Base-by-base conservation (phyloP, 495 filamentous ascomycete genomes). In the Talaromyces ruber region DNA sequence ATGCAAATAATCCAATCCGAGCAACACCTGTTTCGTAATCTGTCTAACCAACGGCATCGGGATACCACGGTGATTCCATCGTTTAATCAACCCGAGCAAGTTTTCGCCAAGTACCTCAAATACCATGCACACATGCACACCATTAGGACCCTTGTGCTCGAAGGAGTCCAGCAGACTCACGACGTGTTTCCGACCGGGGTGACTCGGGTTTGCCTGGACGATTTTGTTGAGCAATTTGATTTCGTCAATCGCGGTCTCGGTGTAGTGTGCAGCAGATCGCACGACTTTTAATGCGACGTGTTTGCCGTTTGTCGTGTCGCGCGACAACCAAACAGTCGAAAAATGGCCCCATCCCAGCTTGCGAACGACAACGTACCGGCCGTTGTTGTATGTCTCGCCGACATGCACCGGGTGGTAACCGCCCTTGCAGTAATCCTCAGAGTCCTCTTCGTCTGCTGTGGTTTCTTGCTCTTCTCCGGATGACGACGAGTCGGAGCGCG, bases 341-440 rank as follows among this genome's bases (percentile, higher is more conserved):
- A 98, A 98, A 70, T 98, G 94, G 66, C 94, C 94, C 94, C 94
- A 98, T 45, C 94, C 94, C 22, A 98, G 82, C 79, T 98, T 98
- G 73, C 94, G 88, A 70, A 97, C 91, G 45, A 98, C 86, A 5
- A 93, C 92, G 76, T 98, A 98, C 71, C 91, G 92, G 61, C 92
- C 94, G 71, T 98, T 90, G 70, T 98, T 98, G 83, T 97, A 98
- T 66, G 90, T 88, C 76, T 98, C 94, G 59, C 94, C 94, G 55
- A 97, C 88, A 58, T 81, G 81, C 28, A 98, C 95, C 0, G 94
- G 94, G 69, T 98, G 94, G 70, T 98, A 98, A 37, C 94, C 94
- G 64, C 94, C 94, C 75, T 97, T 98, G 81, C 93, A 97, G 77
- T 98, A 98, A 71, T 98, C 94, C 71, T 98, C 94, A 29, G 92